A percentile compares a stretch with the other conserved stretches of the same genome.
These are phyloP conservation scores for Chrysanthemum seticuspe DNA, from an alignment of 129 eudicot species.

Conservation along the genomic window DNA sequence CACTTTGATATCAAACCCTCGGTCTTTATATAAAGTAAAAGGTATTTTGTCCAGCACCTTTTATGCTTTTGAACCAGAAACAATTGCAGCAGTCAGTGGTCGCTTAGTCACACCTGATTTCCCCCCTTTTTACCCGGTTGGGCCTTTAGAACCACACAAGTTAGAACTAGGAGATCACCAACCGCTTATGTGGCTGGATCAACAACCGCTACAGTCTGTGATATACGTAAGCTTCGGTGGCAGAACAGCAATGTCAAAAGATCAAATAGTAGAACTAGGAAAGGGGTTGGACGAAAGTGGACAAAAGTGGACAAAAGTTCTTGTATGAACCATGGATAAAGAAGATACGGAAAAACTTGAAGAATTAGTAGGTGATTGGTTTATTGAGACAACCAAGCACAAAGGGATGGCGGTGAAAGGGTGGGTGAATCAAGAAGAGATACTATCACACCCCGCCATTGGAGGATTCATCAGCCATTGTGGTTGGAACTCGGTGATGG, in stretches of 20 bases:
- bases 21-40: constrained; percentile 21
- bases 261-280: constrained; percentile 33
- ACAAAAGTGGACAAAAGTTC: constrained; percentile 36
- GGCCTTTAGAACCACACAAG: constrained; percentile 40
- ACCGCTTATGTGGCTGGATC: constrained; percentile 45
- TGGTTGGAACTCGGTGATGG: constrained; percentile 58
- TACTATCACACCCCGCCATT: constrained; percentile 38
- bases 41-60: constrained; percentile 47
- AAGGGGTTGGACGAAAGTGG: constrained; percentile 29
- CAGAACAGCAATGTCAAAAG: constrained; percentile 36
- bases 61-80: constrained; percentile 32
- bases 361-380: constrained; percentile 34
- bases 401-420: constrained; percentile 48
- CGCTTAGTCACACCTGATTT: constrained; percentile 17
- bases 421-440: constrained; percentile 54
- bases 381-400: constrained; percentile 26
- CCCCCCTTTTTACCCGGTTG: constrained; percentile 33
- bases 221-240: constrained; percentile 44
- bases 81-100: constrained; percentile 36
- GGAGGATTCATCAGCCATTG: constrained; percentile 58
- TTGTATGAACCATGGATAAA: constrained; percentile 43
- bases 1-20: constrained; percentile 23
- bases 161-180: constrained; percentile 16
- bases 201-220: constrained; percentile 41
- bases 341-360: constrained; percentile 36